Conservation (phyloP, 2,329 filamentous ascomycete genomes). For the Phaeoacremonium minimum region DNA sequence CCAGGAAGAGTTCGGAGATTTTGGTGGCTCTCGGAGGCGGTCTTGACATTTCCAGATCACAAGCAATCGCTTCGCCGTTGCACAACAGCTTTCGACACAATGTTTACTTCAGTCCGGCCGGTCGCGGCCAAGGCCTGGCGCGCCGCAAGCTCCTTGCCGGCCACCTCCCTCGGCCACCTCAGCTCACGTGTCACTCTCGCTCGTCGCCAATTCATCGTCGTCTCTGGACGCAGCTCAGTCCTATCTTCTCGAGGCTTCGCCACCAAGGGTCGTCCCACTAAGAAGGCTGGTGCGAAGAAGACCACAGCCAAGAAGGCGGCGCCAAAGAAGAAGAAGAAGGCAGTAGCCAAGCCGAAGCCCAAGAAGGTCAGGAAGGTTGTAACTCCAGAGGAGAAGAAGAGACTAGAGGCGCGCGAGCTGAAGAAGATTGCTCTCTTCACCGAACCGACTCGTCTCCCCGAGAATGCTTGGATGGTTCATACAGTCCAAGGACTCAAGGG, state of each 20-base stretch:
- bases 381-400: slow-evolving; percentile 31
- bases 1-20: too few relatives aligned
- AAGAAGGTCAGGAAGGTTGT: slow-evolving; percentile 23
- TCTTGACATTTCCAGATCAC: too few relatives aligned
- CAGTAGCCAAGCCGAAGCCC: slow-evolving; percentile 6
- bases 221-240: slow-evolving; percentile 6
- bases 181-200: slow-evolving; percentile 7
- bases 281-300: slow-evolving; percentile 17
- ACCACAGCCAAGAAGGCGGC: slow-evolving; percentile 13
- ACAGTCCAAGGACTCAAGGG: slow-evolving; percentile 23
- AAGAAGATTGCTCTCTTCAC: slow-evolving; percentile 35
- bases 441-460: slow-evolving; percentile 28
- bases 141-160: slow-evolving; percentile 4
- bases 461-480: slow-evolving; percentile 31
- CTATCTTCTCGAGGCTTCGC: slow-evolving; percentile 12
- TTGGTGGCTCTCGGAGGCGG: too few relatives aligned
- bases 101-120: slow-evolving; percentile 5
- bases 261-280: slow-evolving; percentile 4
- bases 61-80: too few relatives aligned
- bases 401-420: slow-evolving; percentile 25
- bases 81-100: too few relatives aligned
- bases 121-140: slow-evolving; percentile 6
- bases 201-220: slow-evolving; percentile 6
- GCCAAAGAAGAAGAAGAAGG: slow-evolving; percentile 10
- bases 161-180: slow-evolving; percentile 4